Evolutionary conservation across 2,329 filamentous ascomycete species (phyloP).

Genomic region (Verticillium longisporum): DNA sequence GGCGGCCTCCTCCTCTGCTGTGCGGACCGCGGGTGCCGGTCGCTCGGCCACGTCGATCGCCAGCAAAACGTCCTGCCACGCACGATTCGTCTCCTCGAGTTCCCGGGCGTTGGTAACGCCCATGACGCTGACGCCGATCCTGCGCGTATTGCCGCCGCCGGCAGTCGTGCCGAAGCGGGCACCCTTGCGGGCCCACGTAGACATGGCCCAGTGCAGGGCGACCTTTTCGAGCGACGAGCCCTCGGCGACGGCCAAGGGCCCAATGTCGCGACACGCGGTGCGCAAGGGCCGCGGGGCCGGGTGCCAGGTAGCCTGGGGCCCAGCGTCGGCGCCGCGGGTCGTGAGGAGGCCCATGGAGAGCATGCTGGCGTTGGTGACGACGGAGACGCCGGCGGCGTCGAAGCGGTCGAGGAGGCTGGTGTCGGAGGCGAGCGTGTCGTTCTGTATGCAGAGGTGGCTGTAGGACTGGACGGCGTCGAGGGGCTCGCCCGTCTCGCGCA

Average conservation of each 20-base stretch:
- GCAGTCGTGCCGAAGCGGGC: constrained; percentile 26
- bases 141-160: constrained; percentile 10
- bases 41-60: constrained; percentile 25
- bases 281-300: constrained; percentile 70
- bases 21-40: constrained; percentile 10
- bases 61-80: constrained; percentile 49
- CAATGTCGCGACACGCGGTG: constrained; percentile 53
- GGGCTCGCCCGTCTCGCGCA: constrained; percentile 72
- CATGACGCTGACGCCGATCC: constrained; percentile 54
- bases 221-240: constrained; percentile 76
- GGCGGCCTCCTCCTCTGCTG: constrained; percentile 9
- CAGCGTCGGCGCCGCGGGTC: constrained; percentile 69
- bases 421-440: constrained; percentile 48
- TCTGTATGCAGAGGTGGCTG: constrained; percentile 86
- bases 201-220: constrained; percentile 74
- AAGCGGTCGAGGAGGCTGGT: constrained; percentile 53
- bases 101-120: constrained; percentile 58
- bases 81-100: constrained; percentile 53
- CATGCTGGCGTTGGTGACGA: constrained; percentile 82
- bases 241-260: constrained; percentile 53
- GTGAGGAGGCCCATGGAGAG: constrained; percentile 90
- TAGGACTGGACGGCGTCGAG: constrained; percentile 88
- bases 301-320: constrained; percentile 78
- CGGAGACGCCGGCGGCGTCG: constrained; percentile 64
- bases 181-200: constrained; percentile 49